phyloP scores from a whole-genome alignment of 805 yeast genomes.

The Kazachstania africana region DNA sequence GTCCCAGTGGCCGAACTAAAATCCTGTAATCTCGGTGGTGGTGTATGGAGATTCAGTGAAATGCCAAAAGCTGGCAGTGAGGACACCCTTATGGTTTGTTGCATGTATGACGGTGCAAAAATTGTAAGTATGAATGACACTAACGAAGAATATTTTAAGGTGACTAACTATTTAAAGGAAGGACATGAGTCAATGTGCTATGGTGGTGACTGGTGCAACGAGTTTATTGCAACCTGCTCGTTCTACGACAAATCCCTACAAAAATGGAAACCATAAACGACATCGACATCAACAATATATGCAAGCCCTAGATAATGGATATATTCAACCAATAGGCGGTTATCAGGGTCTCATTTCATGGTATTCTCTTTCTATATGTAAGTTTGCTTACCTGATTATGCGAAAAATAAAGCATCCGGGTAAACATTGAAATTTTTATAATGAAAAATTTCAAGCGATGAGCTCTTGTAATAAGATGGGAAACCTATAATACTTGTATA shows the following conservation, averaged over 20 bases:
- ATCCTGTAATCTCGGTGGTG: slow-evolving; percentile 63
- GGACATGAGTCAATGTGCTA: slow-evolving; percentile 90
- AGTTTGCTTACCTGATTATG: no score
- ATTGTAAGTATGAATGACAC: slow-evolving; percentile 34
- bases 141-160: slow-evolving; percentile 25
- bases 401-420: no score
- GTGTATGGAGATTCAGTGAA: slow-evolving; percentile 88
- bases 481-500: background rate
- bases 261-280: slow-evolving; percentile 39
- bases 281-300: background rate
- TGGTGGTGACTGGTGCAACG: slow-evolving; percentile 78
- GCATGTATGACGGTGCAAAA: slow-evolving; percentile 94
- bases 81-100: slow-evolving; percentile 58
- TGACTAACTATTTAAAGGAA: slow-evolving; percentile 32
- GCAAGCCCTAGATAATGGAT: no score
- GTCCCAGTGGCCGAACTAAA: slow-evolving; percentile 36
- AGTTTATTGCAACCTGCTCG: slow-evolving; percentile 69
- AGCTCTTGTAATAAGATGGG: background rate
- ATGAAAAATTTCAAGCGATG: slow-evolving; percentile 3
- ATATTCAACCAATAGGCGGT: no score
- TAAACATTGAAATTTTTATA: no score
- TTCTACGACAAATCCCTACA: slow-evolving; percentile 82
- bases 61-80: slow-evolving; percentile 27
- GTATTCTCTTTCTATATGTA: no score
- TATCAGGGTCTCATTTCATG: no score